Conservation (phyloP, 2,329 filamentous ascomycete species). For the Myriosclerotinia duriaeana region DNA sequence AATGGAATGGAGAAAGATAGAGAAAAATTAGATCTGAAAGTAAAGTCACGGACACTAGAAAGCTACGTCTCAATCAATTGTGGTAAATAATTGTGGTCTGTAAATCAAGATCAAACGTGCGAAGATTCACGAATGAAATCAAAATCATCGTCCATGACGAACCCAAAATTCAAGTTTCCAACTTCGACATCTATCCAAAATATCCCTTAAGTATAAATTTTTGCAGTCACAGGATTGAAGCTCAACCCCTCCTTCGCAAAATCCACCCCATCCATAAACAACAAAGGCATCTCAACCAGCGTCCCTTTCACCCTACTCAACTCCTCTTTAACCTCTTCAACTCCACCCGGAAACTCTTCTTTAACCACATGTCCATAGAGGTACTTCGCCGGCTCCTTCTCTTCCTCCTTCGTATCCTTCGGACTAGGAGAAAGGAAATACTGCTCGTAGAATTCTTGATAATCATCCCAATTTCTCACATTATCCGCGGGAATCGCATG, state of each 20-base stretch:
- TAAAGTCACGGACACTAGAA: no score
- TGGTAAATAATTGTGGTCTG: not conserved
- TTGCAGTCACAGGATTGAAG: slow-evolving; percentile 69
- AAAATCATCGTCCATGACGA: not conserved
- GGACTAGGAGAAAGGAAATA: slow-evolving; percentile 61
- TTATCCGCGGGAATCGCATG: slow-evolving; percentile 71
- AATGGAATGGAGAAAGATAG: not conserved
- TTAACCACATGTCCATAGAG: slow-evolving; percentile 85
- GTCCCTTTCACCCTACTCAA: slow-evolving; percentile 66
- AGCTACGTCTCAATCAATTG: not conserved
- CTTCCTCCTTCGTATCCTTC: slow-evolving; percentile 43
- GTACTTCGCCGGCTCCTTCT: slow-evolving; percentile 57
- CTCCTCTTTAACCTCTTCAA: slow-evolving; percentile 69
- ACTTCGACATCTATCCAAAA: not conserved
- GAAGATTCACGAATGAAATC: not conserved
- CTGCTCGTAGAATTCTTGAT: slow-evolving; percentile 67
- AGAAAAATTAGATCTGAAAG: no score
- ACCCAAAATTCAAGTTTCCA: not conserved
- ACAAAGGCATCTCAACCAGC: slow-evolving; percentile 85
- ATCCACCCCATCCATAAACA: slow-evolving; percentile 80
- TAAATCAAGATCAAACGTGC: no score
- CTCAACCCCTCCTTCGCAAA: slow-evolving; percentile 79
- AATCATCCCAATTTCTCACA: slow-evolving; percentile 70
- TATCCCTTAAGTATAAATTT: slow-evolving; percentile 60
- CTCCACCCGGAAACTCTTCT: slow-evolving; percentile 73